A percentile compares a stretch with the other conserved stretches of the same genome.
These are phyloP conservation scores for Penstemon davidsonii DNA, from an alignment of 257 asterid genomes.

Conservation along the genomic window DNA sequence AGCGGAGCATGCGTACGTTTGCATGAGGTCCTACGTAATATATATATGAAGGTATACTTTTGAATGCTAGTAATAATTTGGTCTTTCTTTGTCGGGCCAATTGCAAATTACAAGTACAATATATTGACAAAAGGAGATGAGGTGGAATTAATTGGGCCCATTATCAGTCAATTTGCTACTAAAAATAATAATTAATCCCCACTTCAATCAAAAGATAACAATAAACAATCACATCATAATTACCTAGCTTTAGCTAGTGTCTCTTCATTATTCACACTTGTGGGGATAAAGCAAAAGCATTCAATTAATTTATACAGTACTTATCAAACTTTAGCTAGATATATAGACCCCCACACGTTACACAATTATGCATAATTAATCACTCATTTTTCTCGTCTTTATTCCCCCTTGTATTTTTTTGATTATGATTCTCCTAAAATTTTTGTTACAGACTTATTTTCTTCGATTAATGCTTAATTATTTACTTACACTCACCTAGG, in stretches of 20 bases:
- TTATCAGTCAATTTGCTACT: background rate
- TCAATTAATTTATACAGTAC: background rate
- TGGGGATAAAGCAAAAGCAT: background rate
- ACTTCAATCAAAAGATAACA: background rate
- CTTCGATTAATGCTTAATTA: too few species aligned
- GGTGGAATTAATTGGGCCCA: background rate
- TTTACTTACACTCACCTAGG: too few species aligned
- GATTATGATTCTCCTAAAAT: too few species aligned
- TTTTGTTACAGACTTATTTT: too few species aligned
- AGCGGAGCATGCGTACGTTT: too few species aligned
- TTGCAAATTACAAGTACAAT: background rate
- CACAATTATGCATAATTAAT: background rate
- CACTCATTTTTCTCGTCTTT: background rate
- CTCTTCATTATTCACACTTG: constrained; percentile 2
- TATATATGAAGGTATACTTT: background rate
- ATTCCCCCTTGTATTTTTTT: too few species aligned
- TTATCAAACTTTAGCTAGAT: background rate
- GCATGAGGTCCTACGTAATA: background rate
- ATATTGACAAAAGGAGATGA: background rate
- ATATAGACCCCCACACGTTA: constrained; percentile 15
- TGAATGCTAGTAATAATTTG: background rate
- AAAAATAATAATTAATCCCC: background rate
- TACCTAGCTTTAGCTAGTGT: constrained; percentile 5
- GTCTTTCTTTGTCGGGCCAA: background rate
- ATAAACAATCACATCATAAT: background rate